Evolutionary conservation across 2,329 filamentous ascomycete genomes (phyloP).

Genomic region (Pochonia chlamydosporia): DNA sequence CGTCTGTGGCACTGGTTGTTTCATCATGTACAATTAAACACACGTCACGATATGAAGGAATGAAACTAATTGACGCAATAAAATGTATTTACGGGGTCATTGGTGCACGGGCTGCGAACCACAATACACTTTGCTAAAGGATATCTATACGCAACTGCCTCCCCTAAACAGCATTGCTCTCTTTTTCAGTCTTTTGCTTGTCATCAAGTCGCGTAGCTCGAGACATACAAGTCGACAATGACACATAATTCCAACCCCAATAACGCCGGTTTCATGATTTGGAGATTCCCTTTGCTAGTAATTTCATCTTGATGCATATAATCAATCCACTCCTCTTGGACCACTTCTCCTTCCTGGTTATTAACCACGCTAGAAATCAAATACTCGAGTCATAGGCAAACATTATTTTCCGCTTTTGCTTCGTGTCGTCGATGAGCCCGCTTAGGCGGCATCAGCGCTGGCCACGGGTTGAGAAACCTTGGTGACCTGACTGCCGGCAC

Average conservation of each 20-base stretch:
- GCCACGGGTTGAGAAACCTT: slow-evolving; percentile 74
- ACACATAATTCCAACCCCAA: slow-evolving; percentile 1
- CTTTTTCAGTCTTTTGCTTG: neutral
- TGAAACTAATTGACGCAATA: neutral
- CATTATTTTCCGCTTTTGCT: neutral
- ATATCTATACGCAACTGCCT: neutral
- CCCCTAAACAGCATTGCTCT: neutral
- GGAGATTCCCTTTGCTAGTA: neutral
- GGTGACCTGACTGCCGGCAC: slow-evolving; percentile 80
- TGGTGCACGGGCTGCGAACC: neutral
- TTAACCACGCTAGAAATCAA: neutral
- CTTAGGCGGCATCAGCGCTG: slow-evolving; percentile 75
- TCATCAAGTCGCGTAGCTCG: neutral
- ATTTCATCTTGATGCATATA: neutral
- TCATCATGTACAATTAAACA: neutral
- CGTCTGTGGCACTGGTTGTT: too few relatives aligned
- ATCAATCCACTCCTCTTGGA: neutral
- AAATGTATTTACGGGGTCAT: neutral
- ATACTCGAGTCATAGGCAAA: neutral
- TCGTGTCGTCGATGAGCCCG: neutral
- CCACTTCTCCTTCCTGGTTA: neutral
- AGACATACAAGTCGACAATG: neutral
- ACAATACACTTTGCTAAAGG: neutral
- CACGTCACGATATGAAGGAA: neutral
- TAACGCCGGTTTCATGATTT: slow-evolving; percentile 8